Percentiles rank a stretch among this genome's conserved stretches.
Conservation (phyloP, 2,329 filamentous ascomycete genomes). For the Metarhizium sp. region DNA sequence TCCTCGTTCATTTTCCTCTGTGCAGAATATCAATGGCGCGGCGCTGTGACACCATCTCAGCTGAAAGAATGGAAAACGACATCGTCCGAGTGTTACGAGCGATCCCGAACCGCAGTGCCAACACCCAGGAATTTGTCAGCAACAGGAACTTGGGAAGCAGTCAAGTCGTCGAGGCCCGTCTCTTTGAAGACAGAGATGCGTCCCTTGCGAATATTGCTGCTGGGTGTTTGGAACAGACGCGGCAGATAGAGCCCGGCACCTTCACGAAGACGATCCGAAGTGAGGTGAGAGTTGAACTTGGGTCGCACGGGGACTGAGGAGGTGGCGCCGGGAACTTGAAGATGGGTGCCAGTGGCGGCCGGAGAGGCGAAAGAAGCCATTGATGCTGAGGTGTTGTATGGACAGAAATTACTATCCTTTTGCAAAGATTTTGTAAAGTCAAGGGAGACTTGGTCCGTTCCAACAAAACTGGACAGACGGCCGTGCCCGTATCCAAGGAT, state of each 20-base stretch:
- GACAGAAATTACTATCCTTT: background rate
- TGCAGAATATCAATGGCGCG: background rate
- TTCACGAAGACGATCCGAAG: constrained; percentile 42
- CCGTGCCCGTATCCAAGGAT: background rate
- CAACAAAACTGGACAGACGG: background rate
- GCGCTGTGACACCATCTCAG: background rate
- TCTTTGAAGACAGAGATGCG: constrained; percentile 45
- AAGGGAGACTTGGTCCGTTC: background rate
- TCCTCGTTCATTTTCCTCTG: background rate
- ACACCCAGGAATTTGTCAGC: background rate
- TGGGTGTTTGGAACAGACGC: constrained; percentile 28
- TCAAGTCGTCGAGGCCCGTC: constrained; percentile 30
- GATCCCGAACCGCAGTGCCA: background rate
- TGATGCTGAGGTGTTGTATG: background rate
- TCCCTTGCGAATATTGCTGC: constrained; percentile 37
- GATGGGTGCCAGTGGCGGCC: background rate
- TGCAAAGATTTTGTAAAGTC: background rate
- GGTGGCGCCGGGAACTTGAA: background rate
- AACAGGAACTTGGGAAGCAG: background rate
- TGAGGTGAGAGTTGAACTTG: constrained; percentile 40
- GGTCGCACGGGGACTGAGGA: constrained; percentile 26
- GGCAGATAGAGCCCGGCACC: constrained; percentile 28
- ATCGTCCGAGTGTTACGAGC: background rate
- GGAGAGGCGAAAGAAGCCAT: constrained; percentile 1
- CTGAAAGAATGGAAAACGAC: background rate